phyloP scores from a whole-genome alignment of 495 filamentous ascomycete genomes.

The Penicillium daleae region DNA sequence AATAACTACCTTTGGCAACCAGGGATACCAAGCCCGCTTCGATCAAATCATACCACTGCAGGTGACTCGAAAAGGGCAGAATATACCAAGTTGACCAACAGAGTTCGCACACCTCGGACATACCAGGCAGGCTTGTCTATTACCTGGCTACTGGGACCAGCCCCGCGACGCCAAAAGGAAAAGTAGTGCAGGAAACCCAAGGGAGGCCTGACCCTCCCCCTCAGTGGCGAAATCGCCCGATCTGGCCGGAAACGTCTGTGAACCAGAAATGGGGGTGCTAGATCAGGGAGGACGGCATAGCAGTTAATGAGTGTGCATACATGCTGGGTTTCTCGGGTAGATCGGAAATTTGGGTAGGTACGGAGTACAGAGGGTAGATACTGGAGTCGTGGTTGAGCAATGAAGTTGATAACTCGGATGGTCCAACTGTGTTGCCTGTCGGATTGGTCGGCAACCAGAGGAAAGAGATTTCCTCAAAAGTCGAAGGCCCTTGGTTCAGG shows the following conservation, averaged over 20 bases:
- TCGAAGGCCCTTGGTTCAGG: slow-evolving; percentile 13
- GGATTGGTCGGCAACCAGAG: neutral
- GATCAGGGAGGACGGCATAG: neutral
- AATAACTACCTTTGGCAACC: neutral
- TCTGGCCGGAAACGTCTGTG: slow-evolving; percentile 3
- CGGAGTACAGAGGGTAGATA: neutral
- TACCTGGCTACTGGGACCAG: neutral
- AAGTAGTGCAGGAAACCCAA: neutral
- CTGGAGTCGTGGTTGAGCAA: too few species aligned
- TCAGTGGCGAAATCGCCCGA: slow-evolving; percentile 2
- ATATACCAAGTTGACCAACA: neutral
- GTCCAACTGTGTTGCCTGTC: neutral
- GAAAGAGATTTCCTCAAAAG: neutral
- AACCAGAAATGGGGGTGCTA: slow-evolving; percentile 1
- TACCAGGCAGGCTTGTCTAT: neutral
- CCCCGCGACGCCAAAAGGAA: neutral
- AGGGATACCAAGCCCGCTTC: neutral
- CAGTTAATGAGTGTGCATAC: neutral
- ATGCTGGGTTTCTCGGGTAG: neutral
- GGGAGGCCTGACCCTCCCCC: slow-evolving; percentile 4
- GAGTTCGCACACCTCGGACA: neutral
- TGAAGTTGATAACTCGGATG: too few species aligned
- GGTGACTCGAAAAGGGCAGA: neutral
- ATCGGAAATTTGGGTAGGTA: neutral
- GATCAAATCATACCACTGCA: neutral